These are phyloP conservation scores for Dendryphion nanum DNA, from an alignment of 2,329 filamentous ascomycete genomes.

Conservation along the genomic window DNA sequence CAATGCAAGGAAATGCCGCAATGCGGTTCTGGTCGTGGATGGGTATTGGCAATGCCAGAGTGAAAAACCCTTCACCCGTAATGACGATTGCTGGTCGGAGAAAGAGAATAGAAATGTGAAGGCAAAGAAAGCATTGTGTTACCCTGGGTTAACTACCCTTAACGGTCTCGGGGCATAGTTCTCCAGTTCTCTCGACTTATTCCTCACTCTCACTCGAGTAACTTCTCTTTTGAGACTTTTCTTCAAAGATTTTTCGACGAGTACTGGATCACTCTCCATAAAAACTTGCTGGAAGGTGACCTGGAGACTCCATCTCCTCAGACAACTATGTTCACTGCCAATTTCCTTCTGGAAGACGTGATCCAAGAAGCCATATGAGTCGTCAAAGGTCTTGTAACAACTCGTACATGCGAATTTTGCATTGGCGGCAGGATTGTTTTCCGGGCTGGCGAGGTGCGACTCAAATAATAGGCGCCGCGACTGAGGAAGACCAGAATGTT, in stretches of 20 bases:
- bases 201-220: background rate
- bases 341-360: constrained; percentile 35
- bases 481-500: constrained; percentile 31
- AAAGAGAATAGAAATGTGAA: no score
- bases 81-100: no score
- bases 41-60: no score
- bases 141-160: no score
- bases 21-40: no score
- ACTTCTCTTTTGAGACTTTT: constrained; percentile 33
- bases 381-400: constrained; percentile 36
- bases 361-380: constrained; percentile 36
- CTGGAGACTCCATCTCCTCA: constrained; percentile 22
- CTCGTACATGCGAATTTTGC: constrained; percentile 33
- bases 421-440: constrained; percentile 8
- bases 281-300: constrained; percentile 16
- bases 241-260: constrained; percentile 31
- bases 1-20: no score
- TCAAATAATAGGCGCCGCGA: constrained; percentile 31
- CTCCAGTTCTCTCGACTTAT: background rate
- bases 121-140: no score
- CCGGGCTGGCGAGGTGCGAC: constrained; percentile 20
- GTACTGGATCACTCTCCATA: constrained; percentile 17
- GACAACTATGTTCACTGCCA: constrained; percentile 30
- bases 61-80: no score
- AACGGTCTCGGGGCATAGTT: no score